Base-by-base conservation (phyloP, 225 moss, liverwort and hornwort species). In the Takakia lepidozioides region DNA sequence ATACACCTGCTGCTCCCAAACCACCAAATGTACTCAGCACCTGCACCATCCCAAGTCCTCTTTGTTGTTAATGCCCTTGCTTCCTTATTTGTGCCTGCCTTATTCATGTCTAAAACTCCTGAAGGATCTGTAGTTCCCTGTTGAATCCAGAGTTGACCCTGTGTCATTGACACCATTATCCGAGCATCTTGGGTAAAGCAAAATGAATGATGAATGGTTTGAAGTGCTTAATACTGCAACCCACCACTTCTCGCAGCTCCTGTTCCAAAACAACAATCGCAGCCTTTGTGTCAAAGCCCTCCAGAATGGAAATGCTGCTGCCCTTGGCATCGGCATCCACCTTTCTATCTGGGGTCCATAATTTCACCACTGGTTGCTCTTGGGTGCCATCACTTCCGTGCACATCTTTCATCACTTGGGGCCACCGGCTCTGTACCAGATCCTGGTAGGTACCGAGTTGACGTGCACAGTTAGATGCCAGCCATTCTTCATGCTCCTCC, bases 231-330 rank as follows among this genome's bases (percentile, higher is more conserved):
- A 26, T 54, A 17, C 35, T 48, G 39, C 48, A 11, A 36, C 69
- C 56, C 74, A 91, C 98, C 87, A 81, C 91, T 83, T 98, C 98
- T 50, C 74, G 85, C 25, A 91, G 70, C 68, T 98, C 98, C 59
- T 98, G 87, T 36, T 98, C 98, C 43, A 98, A 71, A 32, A 98
- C 63, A 43, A 83, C 24, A 10, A 76, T 61, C 43, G 87, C 91
- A 38, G 98, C 82, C 30, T 72, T 68, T 10, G 82, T 64, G 54
- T 98, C 81, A 44, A 98, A 98, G 13, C 55, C 98, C 51, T 81
- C 48, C 63, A 98, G 53, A 52, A 83, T 78, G 42, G 68, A 59
- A 49, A 76, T 48, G 58, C 91, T 91, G 17, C 54, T 63, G 19
- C 43, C n/a, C n/a, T n/a, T 67, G 27, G 43, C 55, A 29, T 54